Conservation (phyloP, 192 early-diverging fungal species). For the Podochytrium sp. region DNA sequence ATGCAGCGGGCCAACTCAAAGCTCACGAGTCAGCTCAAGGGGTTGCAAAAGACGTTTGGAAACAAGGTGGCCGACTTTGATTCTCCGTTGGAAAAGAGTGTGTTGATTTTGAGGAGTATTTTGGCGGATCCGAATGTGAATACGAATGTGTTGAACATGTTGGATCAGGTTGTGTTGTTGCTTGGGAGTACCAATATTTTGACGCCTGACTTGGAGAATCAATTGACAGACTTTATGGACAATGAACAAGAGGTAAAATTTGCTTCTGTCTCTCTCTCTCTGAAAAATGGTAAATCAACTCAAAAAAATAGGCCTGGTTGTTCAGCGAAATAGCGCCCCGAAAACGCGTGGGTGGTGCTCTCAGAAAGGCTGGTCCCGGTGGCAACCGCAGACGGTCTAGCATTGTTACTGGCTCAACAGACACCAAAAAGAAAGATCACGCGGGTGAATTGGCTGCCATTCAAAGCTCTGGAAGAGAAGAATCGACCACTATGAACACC, state of each 20-base stretch:
- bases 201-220: conserved; percentile 51
- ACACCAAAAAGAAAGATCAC: neutral
- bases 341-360: conserved; percentile 24
- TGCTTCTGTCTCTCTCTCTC: neutral
- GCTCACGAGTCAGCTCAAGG: conserved; percentile 50
- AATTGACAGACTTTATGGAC: conserved; percentile 42
- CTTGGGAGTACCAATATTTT: conserved; percentile 45
- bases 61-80: conserved; percentile 50
- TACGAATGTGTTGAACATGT: conserved; percentile 38
- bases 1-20: conserved; percentile 51
- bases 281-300: neutral
- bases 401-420: neutral
- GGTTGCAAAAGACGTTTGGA: conserved; percentile 47
- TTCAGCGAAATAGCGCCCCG: conserved; percentile 53
- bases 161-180: conserved; percentile 42
- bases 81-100: conserved; percentile 55
- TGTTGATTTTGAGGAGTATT: conserved; percentile 47
- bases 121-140: conserved; percentile 51
- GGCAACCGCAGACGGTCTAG: conserved; percentile 11
- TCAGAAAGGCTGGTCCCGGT: conserved; percentile 9
- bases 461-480: too few species aligned
- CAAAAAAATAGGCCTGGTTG: conserved; percentile 47
- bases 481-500: too few species aligned
- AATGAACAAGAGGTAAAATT: conserved; percentile 51
- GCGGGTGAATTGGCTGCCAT: too few species aligned